Evolutionary conservation across 352 stramenopile genomes (phyloP).

Genomic region (Pythium periplocum): DNA sequence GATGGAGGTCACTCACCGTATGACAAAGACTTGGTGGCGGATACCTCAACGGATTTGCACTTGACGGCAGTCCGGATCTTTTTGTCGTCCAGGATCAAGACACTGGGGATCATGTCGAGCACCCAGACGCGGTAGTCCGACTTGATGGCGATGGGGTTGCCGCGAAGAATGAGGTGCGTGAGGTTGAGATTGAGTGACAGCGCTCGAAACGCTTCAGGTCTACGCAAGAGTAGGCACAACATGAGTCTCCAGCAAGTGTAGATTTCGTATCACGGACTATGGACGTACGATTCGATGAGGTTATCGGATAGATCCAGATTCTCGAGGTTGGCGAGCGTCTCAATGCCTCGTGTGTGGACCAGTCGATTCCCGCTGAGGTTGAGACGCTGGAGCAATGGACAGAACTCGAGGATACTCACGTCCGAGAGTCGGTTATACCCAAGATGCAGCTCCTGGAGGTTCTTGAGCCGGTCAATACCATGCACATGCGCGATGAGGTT

Average conservation of each 20-base stretch:
- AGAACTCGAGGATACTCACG: conserved; percentile 61
- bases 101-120: conserved; percentile 67
- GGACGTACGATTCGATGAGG: conserved; percentile 63
- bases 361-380: conserved; percentile 73
- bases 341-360: conserved; percentile 56
- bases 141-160: conserved; percentile 63
- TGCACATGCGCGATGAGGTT: conserved; percentile 41
- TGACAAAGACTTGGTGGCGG: conserved; percentile 53
- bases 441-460: conserved; percentile 60
- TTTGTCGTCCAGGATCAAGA: conserved; percentile 73
- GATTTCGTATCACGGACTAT: too few relatives aligned
- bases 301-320: conserved; percentile 70
- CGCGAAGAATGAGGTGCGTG: conserved; percentile 59
- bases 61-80: conserved; percentile 53
- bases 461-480: conserved; percentile 55
- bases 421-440: conserved; percentile 64
- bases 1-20: conserved; percentile 41
- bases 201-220: conserved; percentile 50
- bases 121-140: conserved; percentile 58
- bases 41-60: conserved; percentile 28
- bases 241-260: too few relatives aligned
- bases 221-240: conserved; percentile 11
- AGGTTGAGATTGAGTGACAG: conserved; percentile 65
- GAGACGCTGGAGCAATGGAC: conserved; percentile 42
- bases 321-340: conserved; percentile 55